Conservation (phyloP, 2,329 filamentous ascomycete genomes). For the Ceratocystis diversiconidia region DNA sequence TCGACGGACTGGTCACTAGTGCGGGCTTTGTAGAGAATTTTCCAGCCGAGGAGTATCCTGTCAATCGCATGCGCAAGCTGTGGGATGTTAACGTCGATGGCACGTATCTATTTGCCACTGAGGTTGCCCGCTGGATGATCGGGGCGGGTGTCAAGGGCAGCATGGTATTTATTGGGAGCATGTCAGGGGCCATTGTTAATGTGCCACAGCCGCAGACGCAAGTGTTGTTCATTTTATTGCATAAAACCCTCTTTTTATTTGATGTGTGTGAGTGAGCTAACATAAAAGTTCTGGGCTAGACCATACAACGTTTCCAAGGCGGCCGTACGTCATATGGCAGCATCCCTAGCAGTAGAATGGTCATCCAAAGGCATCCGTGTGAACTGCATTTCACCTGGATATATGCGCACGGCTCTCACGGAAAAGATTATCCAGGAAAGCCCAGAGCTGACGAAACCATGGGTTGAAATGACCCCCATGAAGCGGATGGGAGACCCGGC, state of each 20-base stretch:
- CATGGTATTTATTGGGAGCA: conserved; percentile 90
- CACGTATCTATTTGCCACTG: conserved; percentile 76
- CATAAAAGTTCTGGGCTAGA: conserved; percentile 23
- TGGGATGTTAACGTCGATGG: conserved; percentile 91
- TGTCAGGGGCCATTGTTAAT: conserved; percentile 89
- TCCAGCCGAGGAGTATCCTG: conserved; percentile 77
- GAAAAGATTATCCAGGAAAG: conserved; percentile 91
- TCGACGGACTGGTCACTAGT: conserved; percentile 88
- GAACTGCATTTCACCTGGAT: conserved; percentile 89
- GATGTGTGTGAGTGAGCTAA: not conserved
- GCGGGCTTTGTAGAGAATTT: conserved; percentile 95
- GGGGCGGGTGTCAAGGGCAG: conserved; percentile 62
- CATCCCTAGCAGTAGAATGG: conserved; percentile 88
- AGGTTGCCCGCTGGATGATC: conserved; percentile 79
- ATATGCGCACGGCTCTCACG: conserved; percentile 92
- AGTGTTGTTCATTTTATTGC: conserved; percentile 22
- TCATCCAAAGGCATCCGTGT: conserved; percentile 75
- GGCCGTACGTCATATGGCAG: conserved; percentile 74
- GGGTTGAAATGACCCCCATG: conserved; percentile 82
- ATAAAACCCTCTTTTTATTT: not conserved
- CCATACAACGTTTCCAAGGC: conserved; percentile 92
- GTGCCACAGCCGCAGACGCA: conserved; percentile 80
- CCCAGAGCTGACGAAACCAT: conserved; percentile 75
- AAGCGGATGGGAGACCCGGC: conserved; percentile 87
- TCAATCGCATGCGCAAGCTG: conserved; percentile 81